Percentiles rank a stretch among this genome's conserved stretches.
phyloP scores from a whole-genome alignment of 352 stramenopile species.

The Phytophthora cryptogea region DNA sequence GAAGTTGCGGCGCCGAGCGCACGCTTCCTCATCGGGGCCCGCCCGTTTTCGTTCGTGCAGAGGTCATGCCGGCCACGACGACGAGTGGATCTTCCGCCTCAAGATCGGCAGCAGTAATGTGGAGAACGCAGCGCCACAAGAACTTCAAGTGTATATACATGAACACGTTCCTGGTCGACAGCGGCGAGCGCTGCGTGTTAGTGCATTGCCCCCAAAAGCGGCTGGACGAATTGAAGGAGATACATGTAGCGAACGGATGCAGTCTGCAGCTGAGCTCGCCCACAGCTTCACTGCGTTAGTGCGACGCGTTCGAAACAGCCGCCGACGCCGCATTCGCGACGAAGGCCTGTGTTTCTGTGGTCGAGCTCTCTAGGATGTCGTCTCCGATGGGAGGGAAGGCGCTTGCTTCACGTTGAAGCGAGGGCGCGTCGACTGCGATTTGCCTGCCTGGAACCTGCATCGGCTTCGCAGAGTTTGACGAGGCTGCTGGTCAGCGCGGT shows the following conservation, averaged over 20 bases:
- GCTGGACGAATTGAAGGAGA: neutral
- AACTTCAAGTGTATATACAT: neutral
- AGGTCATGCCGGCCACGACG: conserved; percentile 4
- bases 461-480: neutral
- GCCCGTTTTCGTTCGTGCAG: conserved; percentile 14
- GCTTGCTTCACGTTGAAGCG: conserved; percentile 21
- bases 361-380: conserved; percentile 28
- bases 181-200: conserved; percentile 1
- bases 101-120: conserved; percentile 16
- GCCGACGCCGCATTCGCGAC: conserved; percentile 12
- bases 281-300: conserved; percentile 2
- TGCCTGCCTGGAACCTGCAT: conserved; percentile 2
- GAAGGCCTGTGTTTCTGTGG: conserved; percentile 15
- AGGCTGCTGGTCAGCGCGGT: conserved; percentile 1
- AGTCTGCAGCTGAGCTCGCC: neutral
- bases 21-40: too few species aligned
- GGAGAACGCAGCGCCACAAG: neutral
- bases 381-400: conserved; percentile 16
- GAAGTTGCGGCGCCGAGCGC: conserved; percentile 1
- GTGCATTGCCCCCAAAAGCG: neutral
- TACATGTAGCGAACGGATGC: too few species aligned
- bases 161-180: neutral
- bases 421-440: neutral
- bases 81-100: conserved; percentile 4
- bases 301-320: conserved; percentile 18